Evolutionary conservation across 2,329 filamentous ascomycete species (phyloP), one percentile per base, ranked within the genome.

Genomic region (Cytospora mali): DNA sequence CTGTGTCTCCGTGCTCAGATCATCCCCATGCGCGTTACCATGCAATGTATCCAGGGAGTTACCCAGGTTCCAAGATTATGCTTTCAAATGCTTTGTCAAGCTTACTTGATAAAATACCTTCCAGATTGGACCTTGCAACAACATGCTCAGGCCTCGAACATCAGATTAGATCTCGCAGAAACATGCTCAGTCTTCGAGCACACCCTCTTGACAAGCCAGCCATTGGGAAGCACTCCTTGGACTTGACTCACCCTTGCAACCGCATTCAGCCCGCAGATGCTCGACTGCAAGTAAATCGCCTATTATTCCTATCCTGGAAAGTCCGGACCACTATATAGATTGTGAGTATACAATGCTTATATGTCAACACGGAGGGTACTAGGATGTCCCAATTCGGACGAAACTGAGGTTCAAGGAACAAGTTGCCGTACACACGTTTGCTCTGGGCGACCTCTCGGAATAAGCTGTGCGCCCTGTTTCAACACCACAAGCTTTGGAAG

Each of bases 11-110:
- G 46, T 48, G n/a, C n/a, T n/a, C n/a, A n/a, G n/a, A 60, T 48
- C 51, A 46, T 52, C 27, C 25, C n/a, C 10, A n/a, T 28, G n/a
- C 46, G 35, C 31, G 29, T 25, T 10, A n/a, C 49, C 49, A 60
- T 52, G 42, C 57, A 54, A 1, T 21, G 9, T 33, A 16, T 28
- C 35, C 57, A 58, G 29, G 14, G 39, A 35, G n/a, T 48, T 50
- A n/a, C n/a, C n/a, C n/a, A n/a, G n/a, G 31, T 59, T 35, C 39
- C 57, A 54, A 9, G 25, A 33, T 29, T 27, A 48, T 60, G 33
- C 46, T 18, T 21, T 54, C 51, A 25, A 25, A 51, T 60, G 57
- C 57, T 60, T 60, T 60, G 57, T 60, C 57, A 60, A 54, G 57
- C 50, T 60, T 60, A 60, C 50, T 48, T 31, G n/a, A 60, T 33